Evolutionary conservation across 495 filamentous ascomycete species (phyloP).

Genomic region (Saxophila tyrrhenica): DNA sequence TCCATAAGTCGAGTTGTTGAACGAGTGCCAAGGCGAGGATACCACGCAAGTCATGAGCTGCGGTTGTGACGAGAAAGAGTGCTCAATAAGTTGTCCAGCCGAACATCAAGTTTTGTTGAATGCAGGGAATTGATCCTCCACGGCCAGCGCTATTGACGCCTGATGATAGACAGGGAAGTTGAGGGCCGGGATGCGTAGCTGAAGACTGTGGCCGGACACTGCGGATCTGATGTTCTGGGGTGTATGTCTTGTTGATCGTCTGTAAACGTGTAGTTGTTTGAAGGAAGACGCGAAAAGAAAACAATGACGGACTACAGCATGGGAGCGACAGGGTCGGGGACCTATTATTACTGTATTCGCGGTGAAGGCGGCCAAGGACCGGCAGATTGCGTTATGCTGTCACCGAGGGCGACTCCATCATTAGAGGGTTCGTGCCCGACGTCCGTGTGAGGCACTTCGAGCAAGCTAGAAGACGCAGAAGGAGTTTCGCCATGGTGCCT

Average conservation of each 20-base stretch:
- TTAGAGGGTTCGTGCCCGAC: not conserved
- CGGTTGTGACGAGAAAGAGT: not conserved
- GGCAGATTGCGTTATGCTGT: not conserved
- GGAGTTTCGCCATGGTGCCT: not conserved
- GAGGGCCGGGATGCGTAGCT: not conserved
- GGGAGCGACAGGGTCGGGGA: not conserved
- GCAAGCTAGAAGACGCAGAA: not conserved
- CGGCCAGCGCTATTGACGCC: not conserved
- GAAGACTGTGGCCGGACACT: not conserved
- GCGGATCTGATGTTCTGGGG: not conserved
- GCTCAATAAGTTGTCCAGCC: not conserved
- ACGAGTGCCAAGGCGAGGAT: slow-evolving; percentile 9
- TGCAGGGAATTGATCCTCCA: not conserved
- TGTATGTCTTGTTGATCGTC: not conserved
- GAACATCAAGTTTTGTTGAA: not conserved
- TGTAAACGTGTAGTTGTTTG: not conserved
- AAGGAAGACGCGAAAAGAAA: not conserved
- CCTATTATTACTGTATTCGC: not conserved
- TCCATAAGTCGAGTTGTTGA: not conserved
- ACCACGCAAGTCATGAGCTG: slow-evolving; percentile 17
- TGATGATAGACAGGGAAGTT: not conserved
- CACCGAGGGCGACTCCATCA: not conserved
- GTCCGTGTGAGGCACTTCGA: not conserved
- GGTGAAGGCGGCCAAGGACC: not conserved
- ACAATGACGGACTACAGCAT: not conserved